Percentiles rank a stretch among this genome's conserved stretches.
These are phyloP conservation scores for Chalciporus piperatoides DNA, from an alignment of 1,284 basidiomycete species.

Conservation along the genomic window DNA sequence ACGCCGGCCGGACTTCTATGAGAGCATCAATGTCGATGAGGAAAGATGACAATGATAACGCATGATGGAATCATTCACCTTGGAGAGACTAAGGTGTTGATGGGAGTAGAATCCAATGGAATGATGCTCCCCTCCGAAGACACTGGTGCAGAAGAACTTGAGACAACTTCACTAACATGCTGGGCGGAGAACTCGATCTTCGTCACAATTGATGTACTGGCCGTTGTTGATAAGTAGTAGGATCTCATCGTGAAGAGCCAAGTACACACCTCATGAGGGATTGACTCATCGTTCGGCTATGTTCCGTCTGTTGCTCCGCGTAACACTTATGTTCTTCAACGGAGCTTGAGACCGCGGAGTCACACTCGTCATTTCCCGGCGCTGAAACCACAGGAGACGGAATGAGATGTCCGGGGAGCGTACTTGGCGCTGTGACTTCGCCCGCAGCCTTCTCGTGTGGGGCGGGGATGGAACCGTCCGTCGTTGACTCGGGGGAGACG, in stretches of 20 bases:
- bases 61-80: not conserved
- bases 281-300: not conserved
- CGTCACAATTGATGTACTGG: not conserved
- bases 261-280: not conserved
- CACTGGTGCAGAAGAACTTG: not conserved
- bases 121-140: not conserved
- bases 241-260: not conserved
- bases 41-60: not conserved
- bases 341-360: not conserved
- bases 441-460: not conserved
- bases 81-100: not conserved
- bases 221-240: not conserved
- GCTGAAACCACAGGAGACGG: not conserved
- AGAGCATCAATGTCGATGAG: not conserved
- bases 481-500: too few species aligned
- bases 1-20: not conserved
- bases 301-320: not conserved
- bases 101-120: not conserved
- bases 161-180: not conserved
- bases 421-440: not conserved
- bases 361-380: not conserved
- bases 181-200: not conserved
- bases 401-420: not conserved
- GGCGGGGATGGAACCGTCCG: not conserved
- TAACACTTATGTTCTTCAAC: not conserved